phyloP scores from a whole-genome alignment of 2,329 filamentous ascomycete genomes.

The Epichloe sp. region DNA sequence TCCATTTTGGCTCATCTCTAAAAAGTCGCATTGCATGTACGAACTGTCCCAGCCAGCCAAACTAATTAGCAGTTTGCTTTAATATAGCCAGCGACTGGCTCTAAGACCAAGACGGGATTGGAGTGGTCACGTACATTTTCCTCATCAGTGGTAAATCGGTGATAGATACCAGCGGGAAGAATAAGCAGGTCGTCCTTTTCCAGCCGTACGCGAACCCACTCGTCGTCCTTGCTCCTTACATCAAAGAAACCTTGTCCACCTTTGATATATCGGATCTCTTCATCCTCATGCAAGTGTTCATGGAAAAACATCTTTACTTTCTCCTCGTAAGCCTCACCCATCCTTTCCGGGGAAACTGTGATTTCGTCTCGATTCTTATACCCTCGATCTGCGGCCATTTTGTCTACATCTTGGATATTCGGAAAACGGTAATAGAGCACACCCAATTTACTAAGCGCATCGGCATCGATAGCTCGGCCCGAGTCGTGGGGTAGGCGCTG shows the following conservation, averaged over 20 bases:
- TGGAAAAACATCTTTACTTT: constrained; percentile 91
- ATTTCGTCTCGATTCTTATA: constrained; percentile 97
- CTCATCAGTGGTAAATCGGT: constrained; percentile 90
- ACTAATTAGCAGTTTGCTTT: not conserved
- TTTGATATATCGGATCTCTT: constrained; percentile 92
- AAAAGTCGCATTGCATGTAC: constrained; percentile 93
- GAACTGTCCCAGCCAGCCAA: constrained; percentile 43
- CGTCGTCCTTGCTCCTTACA: constrained; percentile 67
- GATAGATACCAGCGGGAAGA: constrained; percentile 88
- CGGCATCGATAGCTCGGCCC: constrained; percentile 50
- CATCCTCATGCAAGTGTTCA: constrained; percentile 95
- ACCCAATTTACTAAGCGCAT: constrained; percentile 60
- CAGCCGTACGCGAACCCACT: constrained; percentile 78
- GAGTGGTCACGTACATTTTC: constrained; percentile 55
- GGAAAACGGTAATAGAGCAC: constrained; percentile 65
- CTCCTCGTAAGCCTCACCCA: constrained; percentile 79
- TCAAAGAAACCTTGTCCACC: constrained; percentile 89
- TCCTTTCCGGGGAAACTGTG: constrained; percentile 69
- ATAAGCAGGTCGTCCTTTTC: constrained; percentile 87
- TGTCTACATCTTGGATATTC: constrained; percentile 53
- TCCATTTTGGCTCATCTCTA: constrained; percentile 99
- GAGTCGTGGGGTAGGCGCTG: constrained; percentile 87
- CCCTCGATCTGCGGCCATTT: constrained; percentile 57
- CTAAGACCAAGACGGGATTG: not conserved
- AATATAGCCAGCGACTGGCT: not conserved